Evolutionary conservation across 768 basidiomycete species (phyloP), one percentile per base, ranked within the genome.

Genomic region (Xanthoconium purpureum): DNA sequence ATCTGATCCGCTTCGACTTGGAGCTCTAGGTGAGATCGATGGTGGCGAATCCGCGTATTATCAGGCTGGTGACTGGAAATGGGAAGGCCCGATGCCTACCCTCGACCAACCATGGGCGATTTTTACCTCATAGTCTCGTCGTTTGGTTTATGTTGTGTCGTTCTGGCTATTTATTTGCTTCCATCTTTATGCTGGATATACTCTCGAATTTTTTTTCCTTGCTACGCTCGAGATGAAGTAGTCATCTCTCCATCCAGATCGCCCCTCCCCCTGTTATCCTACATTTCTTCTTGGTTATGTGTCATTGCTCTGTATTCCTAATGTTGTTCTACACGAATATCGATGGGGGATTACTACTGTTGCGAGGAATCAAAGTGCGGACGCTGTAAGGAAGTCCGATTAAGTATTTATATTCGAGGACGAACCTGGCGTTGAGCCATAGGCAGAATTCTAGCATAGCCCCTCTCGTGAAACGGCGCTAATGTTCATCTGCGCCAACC

Each of bases 51-150:
- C 82, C 17, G 78, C 85, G 46, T 89, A 85, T 67, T 90, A 82
- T 73, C 72, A 76, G 58, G 33, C 63, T 18, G 60, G 63, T 35
- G 79, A 79, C 40, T 91, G 85, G 85, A 90, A 87, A 72, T 91
- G 83, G 82, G 89, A 89, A 52, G 78, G 80, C 60, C 67, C 77
- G 36, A 89, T 91, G 87, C 72, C 78, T 57, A 72, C 80, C 42
- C 66, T 78, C 59, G 89, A 90, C 7, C 84, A 81, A 66, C 78
- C 87, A 24, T 91, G 89, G 89, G 86, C 85, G 33, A 84, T 90
- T 64, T 85, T 77, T 73, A 73, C 63, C 46, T 70, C 70, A 62
- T 72, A 66, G 60, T 62, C 51, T 61, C 51, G 52, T 59, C 55
- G 54, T 64, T 68, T 66, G 69, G 59, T 57, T 59, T 57, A 62